A percentile compares a stretch with the other conserved stretches of the same genome.
These are phyloP conservation scores for Podospora didyma DNA, from an alignment of 495 filamentous ascomycete species.

Conservation along the genomic window DNA sequence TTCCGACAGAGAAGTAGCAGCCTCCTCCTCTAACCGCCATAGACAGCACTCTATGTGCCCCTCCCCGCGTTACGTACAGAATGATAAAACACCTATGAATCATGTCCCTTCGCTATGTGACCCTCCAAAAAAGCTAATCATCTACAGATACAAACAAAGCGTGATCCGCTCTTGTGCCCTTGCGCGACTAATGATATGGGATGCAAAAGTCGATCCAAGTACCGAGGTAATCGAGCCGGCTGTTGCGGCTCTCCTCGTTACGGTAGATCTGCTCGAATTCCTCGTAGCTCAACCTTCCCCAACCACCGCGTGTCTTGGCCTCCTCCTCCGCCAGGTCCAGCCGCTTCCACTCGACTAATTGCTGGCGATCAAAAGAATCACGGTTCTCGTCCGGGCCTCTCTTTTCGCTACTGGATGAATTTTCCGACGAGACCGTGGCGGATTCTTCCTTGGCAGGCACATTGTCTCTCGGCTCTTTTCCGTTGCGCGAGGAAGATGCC, in stretches of 20 bases:
- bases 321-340: slow-evolving; percentile 63
- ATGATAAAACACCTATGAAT: too few species aligned
- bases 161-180: too few species aligned
- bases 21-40: too few species aligned
- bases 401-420: neutral
- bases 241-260: slow-evolving; percentile 49
- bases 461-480: too few species aligned
- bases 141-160: too few species aligned
- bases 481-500: neutral
- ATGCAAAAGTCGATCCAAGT: slow-evolving; percentile 82
- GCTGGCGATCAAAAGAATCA: neutral
- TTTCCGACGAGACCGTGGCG: too few species aligned
- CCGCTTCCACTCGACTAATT: slow-evolving; percentile 45
- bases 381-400: neutral
- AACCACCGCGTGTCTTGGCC: slow-evolving; percentile 64
- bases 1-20: too few species aligned
- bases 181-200: slow-evolving; percentile 38
- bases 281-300: slow-evolving; percentile 63
- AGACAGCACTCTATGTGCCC: too few species aligned
- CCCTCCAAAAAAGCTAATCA: too few species aligned
- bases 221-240: slow-evolving; percentile 67
- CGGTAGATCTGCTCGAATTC: slow-evolving; percentile 74
- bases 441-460: too few species aligned
- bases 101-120: too few species aligned
- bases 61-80: too few species aligned